A percentile compares a stretch with the other conserved stretches of the same genome.
Evolutionary conservation across 1,284 basidiomycete species (phyloP).

Genomic region (Austroboletus novae-zelandiae): DNA sequence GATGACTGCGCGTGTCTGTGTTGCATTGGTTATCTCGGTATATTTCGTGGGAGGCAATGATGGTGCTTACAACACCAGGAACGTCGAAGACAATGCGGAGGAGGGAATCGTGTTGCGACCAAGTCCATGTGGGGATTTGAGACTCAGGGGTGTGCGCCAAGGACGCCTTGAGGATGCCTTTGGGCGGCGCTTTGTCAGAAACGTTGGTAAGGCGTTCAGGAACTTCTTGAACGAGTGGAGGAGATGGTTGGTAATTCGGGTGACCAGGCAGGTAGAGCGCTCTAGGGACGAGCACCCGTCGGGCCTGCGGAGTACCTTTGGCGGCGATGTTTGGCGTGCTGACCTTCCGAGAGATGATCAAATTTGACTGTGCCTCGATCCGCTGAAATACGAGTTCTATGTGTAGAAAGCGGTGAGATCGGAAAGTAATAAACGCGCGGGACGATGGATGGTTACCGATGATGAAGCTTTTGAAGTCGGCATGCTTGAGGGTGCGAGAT

Average conservation of each 20-base stretch:
- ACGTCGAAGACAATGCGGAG: conserved; percentile 50
- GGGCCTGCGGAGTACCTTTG: conserved; percentile 61
- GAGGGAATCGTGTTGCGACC: conserved; percentile 41
- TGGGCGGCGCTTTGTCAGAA: conserved; percentile 23
- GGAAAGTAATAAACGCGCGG: neutral
- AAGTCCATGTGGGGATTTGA: conserved; percentile 44
- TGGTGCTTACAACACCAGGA: conserved; percentile 48
- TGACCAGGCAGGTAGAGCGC: conserved; percentile 37
- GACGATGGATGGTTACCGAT: conserved; percentile 45
- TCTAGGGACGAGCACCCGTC: conserved; percentile 52
- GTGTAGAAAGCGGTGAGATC: conserved; percentile 8
- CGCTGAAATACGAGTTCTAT: conserved; percentile 66
- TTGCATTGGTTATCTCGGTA: conserved; percentile 8
- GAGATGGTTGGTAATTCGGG: conserved; percentile 17
- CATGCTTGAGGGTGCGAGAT: conserved; percentile 53
- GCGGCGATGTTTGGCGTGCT: conserved; percentile 67
- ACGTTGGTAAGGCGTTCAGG: conserved; percentile 5
- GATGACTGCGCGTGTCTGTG: conserved; percentile 46
- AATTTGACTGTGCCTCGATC: conserved; percentile 56
- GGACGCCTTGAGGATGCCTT: conserved; percentile 40
- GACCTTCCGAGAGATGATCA: conserved; percentile 62
- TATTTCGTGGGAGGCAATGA: conserved; percentile 8
- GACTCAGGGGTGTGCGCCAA: conserved; percentile 7
- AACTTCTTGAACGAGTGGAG: conserved; percentile 48
- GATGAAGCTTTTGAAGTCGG: conserved; percentile 65